phyloP scores from a whole-genome alignment of 192 early-diverging fungal genomes.

The Rhizophagus sp. region DNA sequence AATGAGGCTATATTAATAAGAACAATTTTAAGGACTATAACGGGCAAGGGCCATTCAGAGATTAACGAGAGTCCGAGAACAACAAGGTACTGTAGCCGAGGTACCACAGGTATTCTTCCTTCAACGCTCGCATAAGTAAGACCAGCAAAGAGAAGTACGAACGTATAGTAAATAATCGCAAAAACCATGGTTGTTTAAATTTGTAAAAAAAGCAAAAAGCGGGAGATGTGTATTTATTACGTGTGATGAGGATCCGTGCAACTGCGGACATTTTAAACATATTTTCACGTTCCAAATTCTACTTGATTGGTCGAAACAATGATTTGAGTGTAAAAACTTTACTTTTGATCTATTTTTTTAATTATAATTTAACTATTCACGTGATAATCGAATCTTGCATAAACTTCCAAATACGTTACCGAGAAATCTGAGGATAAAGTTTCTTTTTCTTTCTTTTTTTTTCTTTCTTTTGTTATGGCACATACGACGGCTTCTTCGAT shows the following conservation, averaged over 20 bases:
- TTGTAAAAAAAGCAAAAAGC: neutral
- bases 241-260: neutral
- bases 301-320: neutral
- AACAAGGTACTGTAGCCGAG: neutral
- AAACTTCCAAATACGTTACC: neutral
- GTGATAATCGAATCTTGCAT: neutral
- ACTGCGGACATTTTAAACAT: too few species aligned
- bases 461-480: neutral
- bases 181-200: neutral
- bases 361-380: neutral
- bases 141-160: neutral
- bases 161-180: conserved; percentile 2
- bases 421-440: too few species aligned
- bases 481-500: conserved; percentile 12
- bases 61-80: conserved; percentile 2
- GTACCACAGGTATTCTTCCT: neutral
- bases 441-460: too few species aligned
- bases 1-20: neutral
- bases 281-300: neutral
- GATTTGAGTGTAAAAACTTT: too few species aligned
- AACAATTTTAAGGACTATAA: conserved; percentile 6
- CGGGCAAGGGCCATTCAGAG: conserved; percentile 17
- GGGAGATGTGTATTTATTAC: too few species aligned
- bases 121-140: conserved; percentile 19
- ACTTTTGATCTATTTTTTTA: too few species aligned